These are phyloP conservation scores for Fraxinus latifolia DNA, from an alignment of 305 asterid genomes.

Conservation along the genomic window DNA sequence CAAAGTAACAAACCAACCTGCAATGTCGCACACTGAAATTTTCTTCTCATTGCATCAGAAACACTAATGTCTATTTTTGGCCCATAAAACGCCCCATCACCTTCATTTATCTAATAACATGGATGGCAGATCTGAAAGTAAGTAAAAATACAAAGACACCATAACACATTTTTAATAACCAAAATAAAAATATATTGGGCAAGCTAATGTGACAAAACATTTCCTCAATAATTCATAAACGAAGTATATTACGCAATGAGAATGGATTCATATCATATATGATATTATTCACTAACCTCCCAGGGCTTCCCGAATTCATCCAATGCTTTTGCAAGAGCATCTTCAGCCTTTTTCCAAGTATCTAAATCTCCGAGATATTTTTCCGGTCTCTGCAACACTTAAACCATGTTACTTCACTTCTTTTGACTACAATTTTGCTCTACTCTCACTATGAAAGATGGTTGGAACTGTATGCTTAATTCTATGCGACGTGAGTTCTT, in stretches of 20 bases:
- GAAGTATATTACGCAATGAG: neutral
- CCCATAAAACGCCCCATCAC: slow-evolving; percentile 98
- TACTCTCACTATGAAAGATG: neutral
- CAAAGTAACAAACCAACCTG: slow-evolving; percentile 52
- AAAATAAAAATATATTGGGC: slow-evolving; percentile 12
- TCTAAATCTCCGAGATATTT: slow-evolving; percentile 76
- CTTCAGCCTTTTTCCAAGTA: slow-evolving; percentile 92
- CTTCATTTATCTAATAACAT: slow-evolving; percentile 73
- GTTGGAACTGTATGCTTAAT: neutral
- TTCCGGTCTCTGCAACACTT: slow-evolving; percentile 82
- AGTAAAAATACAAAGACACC: slow-evolving; percentile 15
- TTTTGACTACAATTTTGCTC: neutral
- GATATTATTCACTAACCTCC: slow-evolving; percentile 62
- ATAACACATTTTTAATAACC: neutral
- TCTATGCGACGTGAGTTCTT: neutral
- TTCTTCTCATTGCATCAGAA: slow-evolving; percentile 94
- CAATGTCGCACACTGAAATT: slow-evolving; percentile 93
- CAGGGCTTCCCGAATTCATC: slow-evolving; percentile 85
- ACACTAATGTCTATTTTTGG: slow-evolving; percentile 97
- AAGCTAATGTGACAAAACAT: neutral
- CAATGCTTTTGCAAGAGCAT: slow-evolving; percentile 79
- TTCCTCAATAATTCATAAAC: neutral
- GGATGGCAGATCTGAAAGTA: slow-evolving; percentile 17
- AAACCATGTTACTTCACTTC: slow-evolving; percentile 14
- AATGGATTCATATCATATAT: neutral